These are phyloP conservation scores for Suaeda aralocaspica DNA, from an alignment of 148 eudicot genomes.

Conservation along the genomic window DNA sequence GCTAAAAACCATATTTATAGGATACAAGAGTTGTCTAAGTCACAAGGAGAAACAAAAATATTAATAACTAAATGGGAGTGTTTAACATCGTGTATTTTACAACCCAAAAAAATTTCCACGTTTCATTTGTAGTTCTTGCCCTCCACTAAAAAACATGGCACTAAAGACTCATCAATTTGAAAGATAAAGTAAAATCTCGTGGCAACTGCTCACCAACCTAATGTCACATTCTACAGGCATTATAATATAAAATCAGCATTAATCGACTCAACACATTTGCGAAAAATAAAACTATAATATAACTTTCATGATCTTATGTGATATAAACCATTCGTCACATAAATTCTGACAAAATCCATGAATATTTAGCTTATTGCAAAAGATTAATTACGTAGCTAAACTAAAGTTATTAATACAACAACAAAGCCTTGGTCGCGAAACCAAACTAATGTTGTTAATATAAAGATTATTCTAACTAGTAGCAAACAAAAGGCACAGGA, in stretches of 20 bases:
- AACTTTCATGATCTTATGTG: neutral
- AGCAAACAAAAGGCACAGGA: neutral
- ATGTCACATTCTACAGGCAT: constrained; percentile 7
- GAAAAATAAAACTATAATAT: neutral
- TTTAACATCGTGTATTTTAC: neutral
- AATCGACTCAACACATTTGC: neutral
- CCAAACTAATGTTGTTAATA: neutral
- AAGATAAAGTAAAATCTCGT: constrained; percentile 13
- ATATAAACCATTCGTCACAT: neutral
- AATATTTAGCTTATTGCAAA: neutral
- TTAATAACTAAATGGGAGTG: neutral
- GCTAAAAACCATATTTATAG: neutral
- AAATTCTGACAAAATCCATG: neutral
- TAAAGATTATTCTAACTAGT: neutral
- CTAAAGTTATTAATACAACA: no score
- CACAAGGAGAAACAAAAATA: neutral
- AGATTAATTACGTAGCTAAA: neutral
- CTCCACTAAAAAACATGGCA: constrained; percentile 23
- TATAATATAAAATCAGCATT: constrained; percentile 4
- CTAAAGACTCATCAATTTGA: constrained; percentile 1
- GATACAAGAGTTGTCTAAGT: neutral
- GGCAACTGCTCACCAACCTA: constrained; percentile 16
- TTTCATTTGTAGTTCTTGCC: constrained; percentile 23
- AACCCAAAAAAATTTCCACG: constrained; percentile 7
- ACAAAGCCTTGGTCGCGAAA: no score